Conservation (phyloP, 345 rosid species). For the Trapa incisa region DNA sequence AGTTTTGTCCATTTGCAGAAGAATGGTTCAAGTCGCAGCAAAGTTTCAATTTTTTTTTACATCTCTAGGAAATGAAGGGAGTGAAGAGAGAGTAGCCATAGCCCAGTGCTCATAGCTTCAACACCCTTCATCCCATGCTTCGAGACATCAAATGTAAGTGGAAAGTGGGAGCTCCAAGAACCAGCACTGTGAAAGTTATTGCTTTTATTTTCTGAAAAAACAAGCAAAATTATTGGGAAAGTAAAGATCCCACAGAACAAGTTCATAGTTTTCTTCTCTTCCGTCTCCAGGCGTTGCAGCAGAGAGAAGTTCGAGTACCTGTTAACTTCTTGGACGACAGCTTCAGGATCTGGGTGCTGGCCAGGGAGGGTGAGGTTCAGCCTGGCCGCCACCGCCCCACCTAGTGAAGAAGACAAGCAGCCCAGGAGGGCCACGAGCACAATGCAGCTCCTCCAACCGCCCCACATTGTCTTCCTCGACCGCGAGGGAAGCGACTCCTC, state of each 20-base stretch:
- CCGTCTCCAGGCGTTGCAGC: neutral
- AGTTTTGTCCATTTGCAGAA: slow-evolving; percentile 1
- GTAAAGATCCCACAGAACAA: neutral
- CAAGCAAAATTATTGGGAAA: too few relatives aligned
- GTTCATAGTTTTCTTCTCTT: too few relatives aligned
- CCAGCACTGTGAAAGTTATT: neutral
- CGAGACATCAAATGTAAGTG: neutral
- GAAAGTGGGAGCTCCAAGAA: neutral
- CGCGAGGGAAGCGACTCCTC: neutral
- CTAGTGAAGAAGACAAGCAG: slow-evolving; percentile 25
- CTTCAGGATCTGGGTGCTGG: slow-evolving; percentile 69
- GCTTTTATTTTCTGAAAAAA: too few relatives aligned
- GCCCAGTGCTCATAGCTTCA: neutral
- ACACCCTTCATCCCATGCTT: neutral
- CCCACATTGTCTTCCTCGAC: slow-evolving; percentile 9
- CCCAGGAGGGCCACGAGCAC: slow-evolving; percentile 26
- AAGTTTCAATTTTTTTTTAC: neutral
- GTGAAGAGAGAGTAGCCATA: neutral
- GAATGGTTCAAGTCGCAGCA: neutral
- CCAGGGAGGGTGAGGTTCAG: slow-evolving; percentile 42
- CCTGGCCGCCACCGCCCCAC: slow-evolving; percentile 29
- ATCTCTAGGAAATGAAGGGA: neutral
- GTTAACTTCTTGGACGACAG: slow-evolving; percentile 65
- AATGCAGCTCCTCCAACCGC: slow-evolving; percentile 33
- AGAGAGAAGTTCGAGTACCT: slow-evolving; percentile 30